phyloP scores from a whole-genome alignment of 352 stramenopile genomes.

The Aphanomyces invadans region DNA sequence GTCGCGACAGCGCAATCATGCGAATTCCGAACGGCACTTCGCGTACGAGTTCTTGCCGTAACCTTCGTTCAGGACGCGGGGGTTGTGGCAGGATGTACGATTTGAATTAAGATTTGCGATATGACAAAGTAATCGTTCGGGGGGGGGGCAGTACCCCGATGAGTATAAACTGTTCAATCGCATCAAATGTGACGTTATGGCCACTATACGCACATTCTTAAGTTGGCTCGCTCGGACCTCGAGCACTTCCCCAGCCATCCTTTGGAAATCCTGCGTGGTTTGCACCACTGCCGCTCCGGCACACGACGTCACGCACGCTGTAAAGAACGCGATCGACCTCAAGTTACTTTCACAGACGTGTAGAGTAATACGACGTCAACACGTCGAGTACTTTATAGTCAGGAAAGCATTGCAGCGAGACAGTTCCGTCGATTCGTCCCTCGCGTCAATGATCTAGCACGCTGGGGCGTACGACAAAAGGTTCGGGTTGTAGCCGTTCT shows the following conservation, averaged over 20 bases:
- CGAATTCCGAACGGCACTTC: too few species aligned
- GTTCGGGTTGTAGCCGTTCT: neutral
- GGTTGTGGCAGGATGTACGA: neutral
- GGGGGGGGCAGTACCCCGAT: conserved; percentile 19
- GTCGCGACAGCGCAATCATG: too few species aligned
- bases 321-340: conserved; percentile 10
- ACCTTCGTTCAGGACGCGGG: too few species aligned
- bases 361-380: conserved; percentile 5
- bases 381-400: neutral
- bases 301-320: conserved; percentile 21
- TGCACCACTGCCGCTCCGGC: conserved; percentile 10
- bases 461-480: conserved; percentile 6
- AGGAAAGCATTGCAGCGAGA: conserved; percentile 13
- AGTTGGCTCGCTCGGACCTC: conserved; percentile 5
- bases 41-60: too few species aligned
- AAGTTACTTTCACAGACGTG: neutral
- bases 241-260: conserved; percentile 16
- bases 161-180: conserved; percentile 16
- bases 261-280: conserved; percentile 17
- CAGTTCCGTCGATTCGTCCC: neutral
- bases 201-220: neutral
- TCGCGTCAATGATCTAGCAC: conserved; percentile 22
- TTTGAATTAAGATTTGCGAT: conserved; percentile 4
- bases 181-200: conserved; percentile 7
- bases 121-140: conserved; percentile 17